Percentiles rank a stretch among this genome's conserved stretches.
These are phyloP conservation scores for Ustilago shanxiensis DNA, from an alignment of 1,284 basidiomycete species.

Conservation along the genomic window DNA sequence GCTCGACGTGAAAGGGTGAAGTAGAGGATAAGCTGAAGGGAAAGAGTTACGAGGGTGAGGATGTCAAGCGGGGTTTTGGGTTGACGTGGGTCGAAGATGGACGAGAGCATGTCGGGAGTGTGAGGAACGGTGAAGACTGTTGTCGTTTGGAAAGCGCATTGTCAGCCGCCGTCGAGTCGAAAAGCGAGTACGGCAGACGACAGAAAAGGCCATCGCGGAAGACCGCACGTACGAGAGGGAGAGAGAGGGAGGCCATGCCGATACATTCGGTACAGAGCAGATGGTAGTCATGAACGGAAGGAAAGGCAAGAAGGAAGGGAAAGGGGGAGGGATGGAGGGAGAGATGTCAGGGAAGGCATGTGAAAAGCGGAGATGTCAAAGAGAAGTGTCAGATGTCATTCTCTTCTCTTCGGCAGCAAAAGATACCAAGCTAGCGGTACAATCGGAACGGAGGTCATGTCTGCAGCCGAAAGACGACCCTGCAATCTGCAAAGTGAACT, in stretches of 20 bases:
- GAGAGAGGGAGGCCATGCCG: background rate
- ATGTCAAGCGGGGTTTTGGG: conserved; percentile 93
- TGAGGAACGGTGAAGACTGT: conserved; percentile 90
- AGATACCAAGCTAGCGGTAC: background rate
- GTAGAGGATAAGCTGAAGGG: conserved; percentile 84
- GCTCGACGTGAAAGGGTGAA: conserved; percentile 73
- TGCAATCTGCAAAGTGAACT: background rate
- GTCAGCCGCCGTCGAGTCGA: background rate
- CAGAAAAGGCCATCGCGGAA: background rate
- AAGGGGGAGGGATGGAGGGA: background rate
- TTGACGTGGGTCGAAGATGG: conserved; percentile 86
- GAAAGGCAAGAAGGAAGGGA: background rate
- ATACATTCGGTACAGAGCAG: conserved; percentile 13
- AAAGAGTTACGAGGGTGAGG: conserved; percentile 83
- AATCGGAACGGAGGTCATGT: conserved; percentile 8
- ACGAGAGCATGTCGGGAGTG: conserved; percentile 93
- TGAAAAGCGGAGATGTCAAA: conserved; percentile 12
- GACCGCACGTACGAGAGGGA: conserved; percentile 11
- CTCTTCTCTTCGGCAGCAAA: conserved; percentile 1
- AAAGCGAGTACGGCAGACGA: background rate
- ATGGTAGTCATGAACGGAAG: background rate
- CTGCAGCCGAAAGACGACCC: background rate
- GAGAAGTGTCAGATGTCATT: conserved; percentile 11
- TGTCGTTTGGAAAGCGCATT: background rate
- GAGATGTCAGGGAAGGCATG: conserved; percentile 16